Conservation (phyloP, 164 flowering plant species). For the Magnolia officinalis region DNA sequence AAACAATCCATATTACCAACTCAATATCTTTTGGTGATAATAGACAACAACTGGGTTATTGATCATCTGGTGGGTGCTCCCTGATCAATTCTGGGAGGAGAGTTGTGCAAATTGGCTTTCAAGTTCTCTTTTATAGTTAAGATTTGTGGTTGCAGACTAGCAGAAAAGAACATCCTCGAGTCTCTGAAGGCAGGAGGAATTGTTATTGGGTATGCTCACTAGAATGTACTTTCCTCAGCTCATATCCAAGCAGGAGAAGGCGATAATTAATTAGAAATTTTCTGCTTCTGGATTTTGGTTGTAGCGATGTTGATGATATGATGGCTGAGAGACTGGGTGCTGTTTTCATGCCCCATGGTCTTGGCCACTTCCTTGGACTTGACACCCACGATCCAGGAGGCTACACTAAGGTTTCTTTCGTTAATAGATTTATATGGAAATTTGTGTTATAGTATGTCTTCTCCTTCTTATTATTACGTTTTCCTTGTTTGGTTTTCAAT, state of each 20-base stretch:
- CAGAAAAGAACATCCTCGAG: constrained; percentile 68
- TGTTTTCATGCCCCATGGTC: constrained; percentile 95
- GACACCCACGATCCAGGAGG: constrained; percentile 99
- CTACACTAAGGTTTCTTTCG: constrained; percentile 50
- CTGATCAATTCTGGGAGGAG: background rate
- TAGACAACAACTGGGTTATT: background rate
- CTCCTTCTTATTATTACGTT: constrained; percentile 7
- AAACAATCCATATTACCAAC: background rate
- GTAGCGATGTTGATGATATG: constrained; percentile 80
- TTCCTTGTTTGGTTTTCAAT: background rate
- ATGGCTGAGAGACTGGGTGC: constrained; percentile 78
- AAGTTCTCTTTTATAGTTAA: background rate
- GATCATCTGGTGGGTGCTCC: background rate
- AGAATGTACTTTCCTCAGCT: constrained; percentile 6
- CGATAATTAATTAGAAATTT: background rate
- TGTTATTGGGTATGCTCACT: constrained; percentile 54
- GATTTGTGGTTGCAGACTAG: constrained; percentile 50
- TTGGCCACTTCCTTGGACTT: constrained; percentile 87
- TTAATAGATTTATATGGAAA: background rate
- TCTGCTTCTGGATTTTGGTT: constrained; percentile 7
- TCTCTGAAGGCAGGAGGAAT: constrained; percentile 55
- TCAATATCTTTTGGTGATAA: too few relatives aligned
- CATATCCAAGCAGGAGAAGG: background rate
- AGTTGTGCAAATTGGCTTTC: constrained; percentile 1
- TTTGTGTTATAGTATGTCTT: background rate